These are phyloP conservation scores for Hypholoma fasciculare DNA, from an alignment of 768 basidiomycete genomes.

Conservation along the genomic window DNA sequence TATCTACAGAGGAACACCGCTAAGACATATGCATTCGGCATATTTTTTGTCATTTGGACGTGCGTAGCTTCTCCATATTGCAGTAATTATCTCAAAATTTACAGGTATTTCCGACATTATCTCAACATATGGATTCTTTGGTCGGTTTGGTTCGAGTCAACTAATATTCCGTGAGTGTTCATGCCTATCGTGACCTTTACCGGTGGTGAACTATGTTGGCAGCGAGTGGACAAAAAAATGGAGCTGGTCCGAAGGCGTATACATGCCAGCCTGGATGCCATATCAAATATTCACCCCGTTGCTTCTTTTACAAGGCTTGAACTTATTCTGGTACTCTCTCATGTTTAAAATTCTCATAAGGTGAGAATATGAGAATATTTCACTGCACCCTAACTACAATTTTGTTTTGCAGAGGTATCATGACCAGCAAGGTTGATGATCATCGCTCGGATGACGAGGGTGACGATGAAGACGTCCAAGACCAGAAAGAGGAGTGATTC, in stretches of 20 bases:
- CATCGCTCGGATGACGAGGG: slow-evolving; percentile 81
- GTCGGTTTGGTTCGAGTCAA: slow-evolving; percentile 82
- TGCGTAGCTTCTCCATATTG: slow-evolving; percentile 38
- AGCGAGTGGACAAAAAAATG: slow-evolving; percentile 56
- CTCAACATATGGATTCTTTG: slow-evolving; percentile 84
- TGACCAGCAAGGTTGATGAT: slow-evolving; percentile 52
- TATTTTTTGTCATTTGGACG: slow-evolving; percentile 81
- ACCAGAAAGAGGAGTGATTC: slow-evolving; percentile 5
- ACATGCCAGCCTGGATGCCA: slow-evolving; percentile 76
- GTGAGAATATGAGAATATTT: slow-evolving; percentile 41
- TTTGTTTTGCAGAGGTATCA: slow-evolving; percentile 48
- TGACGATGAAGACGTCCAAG: slow-evolving; percentile 51
- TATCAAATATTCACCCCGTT: slow-evolving; percentile 81
- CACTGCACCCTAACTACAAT: slow-evolving; percentile 6
- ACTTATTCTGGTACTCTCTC: slow-evolving; percentile 91
- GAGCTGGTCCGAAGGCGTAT: slow-evolving; percentile 64
- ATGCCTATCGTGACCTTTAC: not conserved
- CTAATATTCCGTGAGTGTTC: slow-evolving; percentile 69
- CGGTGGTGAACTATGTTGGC: not conserved
- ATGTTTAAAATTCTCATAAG: slow-evolving; percentile 76
- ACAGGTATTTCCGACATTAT: slow-evolving; percentile 92
- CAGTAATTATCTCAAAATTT: not conserved
- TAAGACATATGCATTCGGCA: slow-evolving; percentile 61
- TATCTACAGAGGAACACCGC: slow-evolving; percentile 73
- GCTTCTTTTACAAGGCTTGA: slow-evolving; percentile 75